Percentiles rank a stretch among this genome's conserved stretches.
Evolutionary conservation across 2,329 filamentous ascomycete species (phyloP).

Genomic region (Cytospora piceae): DNA sequence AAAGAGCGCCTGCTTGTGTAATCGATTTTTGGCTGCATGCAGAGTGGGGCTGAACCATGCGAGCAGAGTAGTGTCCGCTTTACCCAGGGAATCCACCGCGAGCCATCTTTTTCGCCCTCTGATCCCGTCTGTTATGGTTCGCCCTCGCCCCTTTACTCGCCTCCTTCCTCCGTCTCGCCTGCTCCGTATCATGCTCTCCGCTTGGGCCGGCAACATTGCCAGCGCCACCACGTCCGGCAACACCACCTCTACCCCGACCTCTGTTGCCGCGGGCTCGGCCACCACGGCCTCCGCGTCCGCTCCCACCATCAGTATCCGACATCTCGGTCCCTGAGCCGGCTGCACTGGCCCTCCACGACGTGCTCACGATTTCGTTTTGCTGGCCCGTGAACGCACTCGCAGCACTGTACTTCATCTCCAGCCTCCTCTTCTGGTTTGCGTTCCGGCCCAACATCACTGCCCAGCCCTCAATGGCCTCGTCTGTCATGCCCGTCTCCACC

Average conservation of each 20-base stretch:
- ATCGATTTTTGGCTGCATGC: slow-evolving; percentile 11
- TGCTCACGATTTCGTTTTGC: slow-evolving; percentile 67
- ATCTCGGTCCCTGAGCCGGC: slow-evolving; percentile 61
- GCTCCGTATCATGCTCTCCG: slow-evolving; percentile 72
- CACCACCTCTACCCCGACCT: slow-evolving; percentile 48
- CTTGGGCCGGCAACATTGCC: slow-evolving; percentile 67
- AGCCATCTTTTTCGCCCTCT: slow-evolving; percentile 67
- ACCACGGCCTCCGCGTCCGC: slow-evolving; percentile 50
- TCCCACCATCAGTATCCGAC: slow-evolving; percentile 52
- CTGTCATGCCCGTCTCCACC: slow-evolving; percentile 82
- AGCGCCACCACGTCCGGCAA: slow-evolving; percentile 54
- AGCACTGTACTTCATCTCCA: slow-evolving; percentile 70
- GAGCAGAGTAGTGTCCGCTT: background rate
- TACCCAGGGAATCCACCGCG: slow-evolving; percentile 49
- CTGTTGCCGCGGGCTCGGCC: slow-evolving; percentile 52
- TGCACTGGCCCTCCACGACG: slow-evolving; percentile 64
- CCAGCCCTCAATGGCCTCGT: slow-evolving; percentile 95
- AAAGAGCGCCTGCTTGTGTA: background rate
- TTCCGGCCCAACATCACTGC: slow-evolving; percentile 81
- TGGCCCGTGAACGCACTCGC: slow-evolving; percentile 59
- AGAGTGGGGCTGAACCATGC: background rate
- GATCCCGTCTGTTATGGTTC: slow-evolving; percentile 84
- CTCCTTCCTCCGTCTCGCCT: slow-evolving; percentile 76
- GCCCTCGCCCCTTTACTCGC: slow-evolving; percentile 79
- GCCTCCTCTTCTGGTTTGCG: slow-evolving; percentile 65